Conservation (phyloP, 805 yeast genomes). For the Starmerella floricola region DNA sequence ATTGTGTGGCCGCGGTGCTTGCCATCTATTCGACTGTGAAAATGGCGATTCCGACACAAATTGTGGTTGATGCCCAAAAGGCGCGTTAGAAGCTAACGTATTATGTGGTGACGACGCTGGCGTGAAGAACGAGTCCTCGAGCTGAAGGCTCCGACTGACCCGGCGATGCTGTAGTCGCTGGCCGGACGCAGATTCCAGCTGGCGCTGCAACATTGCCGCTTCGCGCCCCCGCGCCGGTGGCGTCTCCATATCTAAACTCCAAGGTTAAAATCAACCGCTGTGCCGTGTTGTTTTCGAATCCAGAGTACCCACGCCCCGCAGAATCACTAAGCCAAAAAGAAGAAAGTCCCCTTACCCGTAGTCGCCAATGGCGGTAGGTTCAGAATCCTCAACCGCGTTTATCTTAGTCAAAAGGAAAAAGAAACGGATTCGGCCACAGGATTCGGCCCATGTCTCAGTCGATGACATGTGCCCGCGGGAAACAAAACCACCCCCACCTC, state of each 20-base stretch:
- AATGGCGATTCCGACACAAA: background rate
- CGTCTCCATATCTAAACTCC: conserved; percentile 14
- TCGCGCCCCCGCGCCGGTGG: conserved; percentile 18
- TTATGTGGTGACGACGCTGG: conserved; percentile 13
- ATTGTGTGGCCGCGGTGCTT: background rate
- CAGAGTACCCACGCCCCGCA: conserved; percentile 9
- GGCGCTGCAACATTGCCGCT: conserved; percentile 17
- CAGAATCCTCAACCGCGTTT: too few relatives aligned
- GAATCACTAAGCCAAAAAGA: conserved; percentile 2
- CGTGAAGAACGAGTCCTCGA: conserved; percentile 17
- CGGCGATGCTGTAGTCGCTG: conserved; percentile 17
- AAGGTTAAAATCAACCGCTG: background rate
- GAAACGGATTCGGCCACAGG: too few relatives aligned
- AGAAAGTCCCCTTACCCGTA: too few relatives aligned
- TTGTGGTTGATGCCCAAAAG: background rate
- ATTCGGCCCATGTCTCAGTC: too few relatives aligned
- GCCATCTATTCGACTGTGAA: background rate
- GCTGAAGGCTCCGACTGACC: conserved; percentile 14
- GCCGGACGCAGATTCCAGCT: conserved; percentile 15
- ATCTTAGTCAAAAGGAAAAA: too few relatives aligned
- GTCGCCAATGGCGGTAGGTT: too few relatives aligned
- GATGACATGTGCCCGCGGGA: too few relatives aligned
- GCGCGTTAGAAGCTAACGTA: background rate
- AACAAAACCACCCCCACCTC: too few relatives aligned
- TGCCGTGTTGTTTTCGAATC: conserved; percentile 9